Evolutionary conservation across 2,329 filamentous ascomycete species (phyloP).

Genomic region (Thelonectria blattea): DNA sequence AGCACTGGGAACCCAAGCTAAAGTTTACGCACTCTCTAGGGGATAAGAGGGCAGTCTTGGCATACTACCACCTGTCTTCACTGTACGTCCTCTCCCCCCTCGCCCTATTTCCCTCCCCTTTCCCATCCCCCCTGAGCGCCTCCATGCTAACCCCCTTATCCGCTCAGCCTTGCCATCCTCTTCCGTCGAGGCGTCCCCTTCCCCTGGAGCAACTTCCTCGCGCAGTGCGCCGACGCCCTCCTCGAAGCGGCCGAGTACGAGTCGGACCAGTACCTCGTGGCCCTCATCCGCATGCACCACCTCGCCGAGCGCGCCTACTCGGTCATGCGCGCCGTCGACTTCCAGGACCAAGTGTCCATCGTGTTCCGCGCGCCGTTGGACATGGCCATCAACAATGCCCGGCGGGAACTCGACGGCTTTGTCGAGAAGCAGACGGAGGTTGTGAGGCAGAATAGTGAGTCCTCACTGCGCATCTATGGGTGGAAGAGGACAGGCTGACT

Average conservation of each 20-base stretch:
- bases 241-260: slow-evolving; percentile 37
- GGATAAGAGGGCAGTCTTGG: slow-evolving; percentile 49
- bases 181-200: slow-evolving; percentile 44
- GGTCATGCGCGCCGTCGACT: slow-evolving; percentile 31
- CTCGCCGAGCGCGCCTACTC: slow-evolving; percentile 40
- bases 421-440: slow-evolving; percentile 29
- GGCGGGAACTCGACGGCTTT: slow-evolving; percentile 43
- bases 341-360: slow-evolving; percentile 27
- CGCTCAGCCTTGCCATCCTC: slow-evolving; percentile 32
- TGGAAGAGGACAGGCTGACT: too few species aligned
- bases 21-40: slow-evolving; percentile 39
- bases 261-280: slow-evolving; percentile 43
- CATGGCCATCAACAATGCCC: slow-evolving; percentile 43
- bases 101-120: neutral
- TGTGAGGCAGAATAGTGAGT: slow-evolving; percentile 24
- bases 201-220: slow-evolving; percentile 43
- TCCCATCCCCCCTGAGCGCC: neutral
- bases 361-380: slow-evolving; percentile 37
- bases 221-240: slow-evolving; percentile 43
- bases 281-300: slow-evolving; percentile 44
- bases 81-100: slow-evolving; percentile 35
- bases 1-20: slow-evolving; percentile 12
- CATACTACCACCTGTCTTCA: slow-evolving; percentile 47
- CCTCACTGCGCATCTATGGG: too few species aligned
- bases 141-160: too few species aligned